Conservation (phyloP, 805 yeast species). For the Zygosaccharomyces gambellarensis region DNA sequence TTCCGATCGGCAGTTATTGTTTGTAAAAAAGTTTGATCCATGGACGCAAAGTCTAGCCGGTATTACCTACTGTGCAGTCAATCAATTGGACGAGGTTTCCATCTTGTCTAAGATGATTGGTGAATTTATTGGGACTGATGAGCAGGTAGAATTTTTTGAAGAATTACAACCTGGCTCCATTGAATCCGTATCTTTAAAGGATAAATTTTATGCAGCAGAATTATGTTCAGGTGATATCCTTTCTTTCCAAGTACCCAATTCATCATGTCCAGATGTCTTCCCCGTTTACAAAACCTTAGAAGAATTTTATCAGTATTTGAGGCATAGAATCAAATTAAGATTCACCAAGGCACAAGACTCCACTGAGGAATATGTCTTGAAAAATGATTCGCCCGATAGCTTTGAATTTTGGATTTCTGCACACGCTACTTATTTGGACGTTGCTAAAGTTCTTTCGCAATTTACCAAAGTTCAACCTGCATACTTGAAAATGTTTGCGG, state of each 20-base stretch:
- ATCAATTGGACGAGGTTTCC: constrained; percentile 43
- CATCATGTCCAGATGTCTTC: constrained; percentile 19
- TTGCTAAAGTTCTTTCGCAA: constrained; percentile 59
- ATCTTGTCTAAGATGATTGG: constrained; percentile 40
- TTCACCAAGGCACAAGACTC: constrained; percentile 33
- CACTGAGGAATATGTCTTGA: constrained; percentile 29
- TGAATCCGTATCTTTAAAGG: constrained; percentile 38
- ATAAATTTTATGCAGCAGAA: constrained; percentile 51
- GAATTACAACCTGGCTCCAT: constrained; percentile 56
- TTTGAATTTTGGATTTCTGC: constrained; percentile 69
- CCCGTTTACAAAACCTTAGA: constrained; percentile 38
- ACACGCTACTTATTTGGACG: constrained; percentile 49
- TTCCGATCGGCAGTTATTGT: constrained; percentile 32
- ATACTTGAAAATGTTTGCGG: constrained; percentile 60
- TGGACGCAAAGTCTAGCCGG: constrained; percentile 54
- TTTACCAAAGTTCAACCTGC: constrained; percentile 51
- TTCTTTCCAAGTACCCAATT: constrained; percentile 23
- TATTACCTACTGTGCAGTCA: constrained; percentile 52
- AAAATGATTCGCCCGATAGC: constrained; percentile 14
- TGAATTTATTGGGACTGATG: constrained; percentile 37
- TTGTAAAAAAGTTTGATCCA: constrained; percentile 66
- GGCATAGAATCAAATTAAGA: constrained; percentile 56
- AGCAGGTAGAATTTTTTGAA: constrained; percentile 45
- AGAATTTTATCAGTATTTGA: constrained; percentile 51
- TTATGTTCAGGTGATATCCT: constrained; percentile 66